A percentile compares a stretch with the other conserved stretches of the same genome.
Evolutionary conservation across 2,329 filamentous ascomycete genomes (phyloP).

Genomic region (Exophiala aquamarina): DNA sequence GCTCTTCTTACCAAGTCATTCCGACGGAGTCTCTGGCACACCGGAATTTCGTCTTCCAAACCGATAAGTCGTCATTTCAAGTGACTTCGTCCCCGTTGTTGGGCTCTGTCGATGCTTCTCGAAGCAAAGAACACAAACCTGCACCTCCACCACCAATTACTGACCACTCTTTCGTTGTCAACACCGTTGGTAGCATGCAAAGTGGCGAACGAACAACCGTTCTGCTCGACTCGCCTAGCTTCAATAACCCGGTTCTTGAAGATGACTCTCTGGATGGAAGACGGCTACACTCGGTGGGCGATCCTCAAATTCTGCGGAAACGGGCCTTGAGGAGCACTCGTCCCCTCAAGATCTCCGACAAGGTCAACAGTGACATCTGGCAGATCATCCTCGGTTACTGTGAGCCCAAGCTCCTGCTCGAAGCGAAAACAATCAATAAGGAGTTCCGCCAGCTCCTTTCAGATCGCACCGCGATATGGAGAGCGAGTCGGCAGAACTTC

Average conservation of each 20-base stretch:
- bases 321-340: conserved; percentile 5
- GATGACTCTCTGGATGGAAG: too few species aligned
- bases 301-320: not conserved
- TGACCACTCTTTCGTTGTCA: conserved; percentile 9
- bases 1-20: conserved; percentile 13
- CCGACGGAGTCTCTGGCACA: not conserved
- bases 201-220: not conserved
- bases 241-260: too few species aligned
- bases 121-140: not conserved
- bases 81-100: not conserved
- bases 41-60: conserved; percentile 2
- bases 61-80: not conserved
- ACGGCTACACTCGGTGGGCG: too few species aligned
- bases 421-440: conserved; percentile 23
- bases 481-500: conserved; percentile 18
- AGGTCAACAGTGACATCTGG: conserved; percentile 26
- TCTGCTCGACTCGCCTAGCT: too few species aligned
- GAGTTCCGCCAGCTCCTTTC: conserved; percentile 20
- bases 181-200: conserved; percentile 11
- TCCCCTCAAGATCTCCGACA: conserved; percentile 14
- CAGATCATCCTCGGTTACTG: conserved; percentile 23
- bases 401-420: conserved; percentile 23
- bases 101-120: not conserved
- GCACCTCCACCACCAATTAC: not conserved
- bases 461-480: conserved; percentile 24